These are phyloP conservation scores for Ophiostoma sp. DNA, from an alignment of 2,329 filamentous ascomycete genomes.

Conservation along the genomic window DNA sequence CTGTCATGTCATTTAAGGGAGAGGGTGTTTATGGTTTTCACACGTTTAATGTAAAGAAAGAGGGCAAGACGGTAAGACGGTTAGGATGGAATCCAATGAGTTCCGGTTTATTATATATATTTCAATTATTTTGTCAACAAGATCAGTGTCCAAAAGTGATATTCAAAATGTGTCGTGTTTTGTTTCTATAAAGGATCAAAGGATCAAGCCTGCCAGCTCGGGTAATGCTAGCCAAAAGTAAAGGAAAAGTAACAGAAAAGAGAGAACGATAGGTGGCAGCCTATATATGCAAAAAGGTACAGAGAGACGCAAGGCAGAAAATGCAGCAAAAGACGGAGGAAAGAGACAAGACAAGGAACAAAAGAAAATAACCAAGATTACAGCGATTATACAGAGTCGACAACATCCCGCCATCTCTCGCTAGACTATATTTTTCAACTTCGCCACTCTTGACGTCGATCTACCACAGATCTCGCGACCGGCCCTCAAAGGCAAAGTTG, in stretches of 20 bases:
- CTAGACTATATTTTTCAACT: not conserved
- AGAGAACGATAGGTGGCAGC: not conserved
- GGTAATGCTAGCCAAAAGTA: not conserved
- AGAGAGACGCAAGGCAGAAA: not conserved
- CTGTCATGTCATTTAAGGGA: not conserved
- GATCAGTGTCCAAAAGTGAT: not conserved
- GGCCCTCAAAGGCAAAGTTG: conserved; percentile 80
- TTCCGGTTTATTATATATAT: not conserved
- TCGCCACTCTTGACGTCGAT: not conserved
- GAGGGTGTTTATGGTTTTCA: conserved; percentile 1
- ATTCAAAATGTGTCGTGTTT: not conserved
- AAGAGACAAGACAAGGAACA: not conserved
- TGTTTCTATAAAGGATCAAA: not conserved
- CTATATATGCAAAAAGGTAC: not conserved
- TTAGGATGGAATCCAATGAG: not conserved
- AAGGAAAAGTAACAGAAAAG: not conserved
- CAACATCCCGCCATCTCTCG: not conserved
- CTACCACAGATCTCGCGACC: conserved; percentile 58
- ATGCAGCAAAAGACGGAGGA: not conserved
- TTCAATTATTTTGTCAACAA: not conserved
- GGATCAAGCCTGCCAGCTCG: not conserved
- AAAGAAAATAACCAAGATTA: not conserved
- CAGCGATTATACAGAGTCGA: not conserved
- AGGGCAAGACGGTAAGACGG: not conserved
- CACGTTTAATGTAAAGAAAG: not conserved